These are phyloP conservation scores for Zymoseptoria brevis DNA, from an alignment of 2,329 filamentous ascomycete species.

Conservation along the genomic window DNA sequence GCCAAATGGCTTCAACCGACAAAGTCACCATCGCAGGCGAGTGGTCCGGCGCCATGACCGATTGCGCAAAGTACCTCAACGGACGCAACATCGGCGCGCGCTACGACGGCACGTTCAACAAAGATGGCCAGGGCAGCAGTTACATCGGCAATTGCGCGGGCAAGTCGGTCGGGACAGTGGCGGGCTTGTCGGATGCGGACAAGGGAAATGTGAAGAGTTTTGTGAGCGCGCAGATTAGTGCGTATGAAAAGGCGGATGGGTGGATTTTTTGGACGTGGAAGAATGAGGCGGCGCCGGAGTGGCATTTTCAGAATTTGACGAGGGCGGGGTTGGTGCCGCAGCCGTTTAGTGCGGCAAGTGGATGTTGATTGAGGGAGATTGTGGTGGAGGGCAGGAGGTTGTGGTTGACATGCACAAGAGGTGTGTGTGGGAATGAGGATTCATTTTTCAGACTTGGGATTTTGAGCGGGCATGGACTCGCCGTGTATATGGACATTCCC, in stretches of 20 bases:
- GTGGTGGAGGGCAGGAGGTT: neutral
- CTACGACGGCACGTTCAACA: constrained; percentile 48
- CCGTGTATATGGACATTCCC: neutral
- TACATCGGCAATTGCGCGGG: constrained; percentile 39
- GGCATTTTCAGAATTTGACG: constrained; percentile 41
- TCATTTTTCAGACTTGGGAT: neutral
- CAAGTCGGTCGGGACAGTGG: constrained; percentile 38
- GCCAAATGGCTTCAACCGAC: constrained; percentile 36
- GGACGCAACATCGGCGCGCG: constrained; percentile 52
- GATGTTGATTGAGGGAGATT: constrained; percentile 9
- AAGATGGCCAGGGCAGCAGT: constrained; percentile 27
- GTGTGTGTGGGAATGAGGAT: neutral
- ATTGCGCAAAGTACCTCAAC: constrained; percentile 46
- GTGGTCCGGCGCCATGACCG: constrained; percentile 61
- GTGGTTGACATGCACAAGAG: neutral
- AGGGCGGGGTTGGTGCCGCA: constrained; percentile 32
- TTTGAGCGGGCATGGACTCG: neutral
- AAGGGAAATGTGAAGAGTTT: constrained; percentile 38
- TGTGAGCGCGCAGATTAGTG: constrained; percentile 42
- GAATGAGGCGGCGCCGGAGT: constrained; percentile 43
- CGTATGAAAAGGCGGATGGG: constrained; percentile 40
- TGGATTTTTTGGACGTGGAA: constrained; percentile 48
- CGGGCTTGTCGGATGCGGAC: constrained; percentile 34
- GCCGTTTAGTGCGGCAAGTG: constrained; percentile 11
- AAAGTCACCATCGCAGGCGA: constrained; percentile 63